Conservation (phyloP, 306 rosid genomes). For the Quercus bicolor region DNA sequence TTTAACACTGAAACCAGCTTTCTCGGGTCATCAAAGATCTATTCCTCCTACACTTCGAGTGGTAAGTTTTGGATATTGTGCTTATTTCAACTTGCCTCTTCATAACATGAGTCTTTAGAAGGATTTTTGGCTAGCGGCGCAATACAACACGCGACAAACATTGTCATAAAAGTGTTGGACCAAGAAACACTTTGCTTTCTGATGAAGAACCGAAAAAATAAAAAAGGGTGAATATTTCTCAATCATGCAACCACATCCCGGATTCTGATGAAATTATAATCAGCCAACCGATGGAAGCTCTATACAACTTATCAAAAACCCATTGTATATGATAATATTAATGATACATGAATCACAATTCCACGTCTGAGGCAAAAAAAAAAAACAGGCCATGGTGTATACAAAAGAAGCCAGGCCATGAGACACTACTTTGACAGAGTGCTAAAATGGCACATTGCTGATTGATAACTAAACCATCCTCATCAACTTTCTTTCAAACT, state of each 20-base stretch:
- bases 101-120: too few species aligned
- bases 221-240: not conserved
- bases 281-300: constrained; percentile 26
- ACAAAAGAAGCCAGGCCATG: not conserved
- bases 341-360: constrained; percentile 18
- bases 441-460: constrained; percentile 17
- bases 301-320: constrained; percentile 27
- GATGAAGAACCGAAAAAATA: not conserved
- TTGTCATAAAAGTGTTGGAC: not conserved
- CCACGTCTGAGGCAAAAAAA: not conserved
- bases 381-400: not conserved
- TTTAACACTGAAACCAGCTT: too few species aligned
- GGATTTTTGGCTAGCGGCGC: too few species aligned
- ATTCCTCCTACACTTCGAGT: too few species aligned
- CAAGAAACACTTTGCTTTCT: not conserved
- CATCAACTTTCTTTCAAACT: constrained; percentile 10
- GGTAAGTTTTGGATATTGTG: too few species aligned
- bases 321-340: not conserved
- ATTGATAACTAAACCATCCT: constrained; percentile 7
- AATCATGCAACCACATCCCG: not conserved
- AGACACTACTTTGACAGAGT: not conserved
- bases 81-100: too few species aligned
- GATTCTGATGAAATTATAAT: not conserved
- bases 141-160: too few species aligned
- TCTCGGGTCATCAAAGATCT: too few species aligned